Percentiles rank a stretch among this genome's conserved stretches.
These are phyloP conservation scores for Trametes hirsuta DNA, from an alignment of 1,284 basidiomycete genomes.

Conservation along the genomic window DNA sequence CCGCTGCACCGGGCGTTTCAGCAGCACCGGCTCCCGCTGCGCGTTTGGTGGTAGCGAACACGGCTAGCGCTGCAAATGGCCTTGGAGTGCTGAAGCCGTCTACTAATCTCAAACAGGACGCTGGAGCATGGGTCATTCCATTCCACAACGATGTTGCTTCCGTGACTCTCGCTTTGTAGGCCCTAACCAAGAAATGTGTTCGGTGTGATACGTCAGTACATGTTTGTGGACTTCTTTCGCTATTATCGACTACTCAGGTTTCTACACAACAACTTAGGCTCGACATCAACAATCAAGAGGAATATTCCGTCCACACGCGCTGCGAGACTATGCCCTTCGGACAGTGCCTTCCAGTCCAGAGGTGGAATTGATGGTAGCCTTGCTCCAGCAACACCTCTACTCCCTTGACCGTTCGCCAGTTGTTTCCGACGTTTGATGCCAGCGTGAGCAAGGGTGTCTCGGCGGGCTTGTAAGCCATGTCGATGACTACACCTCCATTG, in stretches of 20 bases:
- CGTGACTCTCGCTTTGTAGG: constrained; percentile 27
- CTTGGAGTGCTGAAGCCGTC: constrained; percentile 46
- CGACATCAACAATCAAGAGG: neutral
- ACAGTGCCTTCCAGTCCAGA: constrained; percentile 76
- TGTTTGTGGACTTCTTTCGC: neutral
- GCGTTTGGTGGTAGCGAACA: constrained; percentile 50
- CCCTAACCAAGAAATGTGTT: neutral
- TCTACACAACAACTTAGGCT: too few species aligned
- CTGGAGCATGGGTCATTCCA: constrained; percentile 53
- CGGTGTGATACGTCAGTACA: neutral
- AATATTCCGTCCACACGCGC: constrained; percentile 54
- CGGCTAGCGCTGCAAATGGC: constrained; percentile 37
- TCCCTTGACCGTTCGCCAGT: constrained; percentile 80
- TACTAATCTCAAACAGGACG: constrained; percentile 41
- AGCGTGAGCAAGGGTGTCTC: constrained; percentile 69
- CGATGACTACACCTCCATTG: constrained; percentile 71
- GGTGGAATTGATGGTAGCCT: constrained; percentile 82
- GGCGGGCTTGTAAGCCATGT: constrained; percentile 91
- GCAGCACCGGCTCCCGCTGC: constrained; percentile 53
- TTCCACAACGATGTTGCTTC: constrained; percentile 37
- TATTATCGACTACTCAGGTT: too few species aligned
- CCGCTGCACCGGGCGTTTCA: constrained; percentile 41
- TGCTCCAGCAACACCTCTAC: constrained; percentile 88
- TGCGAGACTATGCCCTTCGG: constrained; percentile 51
- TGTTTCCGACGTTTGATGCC: constrained; percentile 47